Conservation (phyloP, 1,139 yeast genomes). For the Spencermartinsiella ligniputridi region DNA sequence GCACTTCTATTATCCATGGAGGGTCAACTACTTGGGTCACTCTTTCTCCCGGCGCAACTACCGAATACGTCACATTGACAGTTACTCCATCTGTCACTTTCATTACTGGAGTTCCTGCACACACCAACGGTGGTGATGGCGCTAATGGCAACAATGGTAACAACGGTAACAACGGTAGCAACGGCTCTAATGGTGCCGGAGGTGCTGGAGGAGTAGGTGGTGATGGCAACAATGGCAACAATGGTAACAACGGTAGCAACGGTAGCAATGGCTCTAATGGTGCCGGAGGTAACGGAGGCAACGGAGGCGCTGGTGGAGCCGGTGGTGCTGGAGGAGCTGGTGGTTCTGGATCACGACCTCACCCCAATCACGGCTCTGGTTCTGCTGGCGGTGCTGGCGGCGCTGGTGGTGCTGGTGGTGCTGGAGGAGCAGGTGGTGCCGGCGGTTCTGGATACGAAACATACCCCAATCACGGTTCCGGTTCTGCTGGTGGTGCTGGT, state of each 20-base stretch:
- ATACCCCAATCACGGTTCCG: too few relatives aligned
- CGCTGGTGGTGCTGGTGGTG: too few relatives aligned
- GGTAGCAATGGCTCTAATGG: constrained; percentile 8
- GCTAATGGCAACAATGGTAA: constrained; percentile 1
- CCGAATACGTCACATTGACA: constrained; percentile 2
- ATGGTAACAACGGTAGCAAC: constrained; percentile 2
- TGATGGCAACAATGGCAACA: constrained; percentile 9
- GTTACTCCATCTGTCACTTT: background rate
- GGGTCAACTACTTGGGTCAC: background rate
- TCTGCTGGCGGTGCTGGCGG: too few relatives aligned
- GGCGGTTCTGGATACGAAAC: too few relatives aligned
- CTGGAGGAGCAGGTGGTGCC: too few relatives aligned
- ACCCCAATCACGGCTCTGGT: too few relatives aligned
- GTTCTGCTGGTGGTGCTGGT: too few relatives aligned
- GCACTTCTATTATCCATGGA: constrained; percentile 5
- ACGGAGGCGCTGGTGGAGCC: too few relatives aligned
- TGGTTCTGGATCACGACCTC: too few relatives aligned
- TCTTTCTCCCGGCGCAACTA: background rate
- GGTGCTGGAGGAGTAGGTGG: constrained; percentile 14
- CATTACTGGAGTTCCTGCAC: background rate
- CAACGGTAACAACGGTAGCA: constrained; percentile 6
- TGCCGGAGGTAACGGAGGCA: constrained; percentile 4
- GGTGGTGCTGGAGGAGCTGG: too few relatives aligned
- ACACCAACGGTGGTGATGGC: background rate
- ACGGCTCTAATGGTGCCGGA: constrained; percentile 7